Evolutionary conservation across 148 eudicot species (phyloP), one percentile per base, ranked within the genome.

Genomic region (Silene conica): DNA sequence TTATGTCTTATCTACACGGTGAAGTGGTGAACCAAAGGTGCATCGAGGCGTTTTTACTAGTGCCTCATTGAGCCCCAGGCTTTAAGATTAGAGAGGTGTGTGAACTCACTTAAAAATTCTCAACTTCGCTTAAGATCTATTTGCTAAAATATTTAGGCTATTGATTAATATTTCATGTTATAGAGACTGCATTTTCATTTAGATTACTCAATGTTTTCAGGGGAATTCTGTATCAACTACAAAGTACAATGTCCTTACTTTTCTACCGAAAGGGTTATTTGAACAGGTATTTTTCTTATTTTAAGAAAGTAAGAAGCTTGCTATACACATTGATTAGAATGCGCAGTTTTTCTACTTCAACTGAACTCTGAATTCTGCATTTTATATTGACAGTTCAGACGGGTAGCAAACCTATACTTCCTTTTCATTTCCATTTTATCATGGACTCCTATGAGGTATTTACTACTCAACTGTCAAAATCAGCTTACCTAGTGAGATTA

Each of bases 371-470:
- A 75, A 75, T 70, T 61, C 56, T 21, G 4, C 71, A 73, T 70
- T 76, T 57, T 69, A 67, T 76, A 66, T 75, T 78, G 86, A 78
- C 97, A 91, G 97, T 89, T 91, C 82, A 91, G 93, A 83, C 83
- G 97, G 86, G 93, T 91, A 79, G 97, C 97, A 75, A 91, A 91
- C 81, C 82, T 86, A 67, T 91, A 91, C 84, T 91, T 91, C 81
- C 93, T 91, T 75, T 77, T 79, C 76, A 89, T 91, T 79, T 89
- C 97, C 19, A 87, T 89, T 73, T 82, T 91, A 76, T 91, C 97
- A 23, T 82, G 86, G 78, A 91, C 97, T 38, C 90, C 93, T 18
- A 80, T 89, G 84, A 91, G 97, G 93, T 91, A 87, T 64, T 60
- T 31, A 41, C 43, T 54, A 28, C 69, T 56, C 23, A 38, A 74